phyloP scores from a whole-genome alignment of 371 early-diverging fungal species.

The Apophysomyces ossiformis region DNA sequence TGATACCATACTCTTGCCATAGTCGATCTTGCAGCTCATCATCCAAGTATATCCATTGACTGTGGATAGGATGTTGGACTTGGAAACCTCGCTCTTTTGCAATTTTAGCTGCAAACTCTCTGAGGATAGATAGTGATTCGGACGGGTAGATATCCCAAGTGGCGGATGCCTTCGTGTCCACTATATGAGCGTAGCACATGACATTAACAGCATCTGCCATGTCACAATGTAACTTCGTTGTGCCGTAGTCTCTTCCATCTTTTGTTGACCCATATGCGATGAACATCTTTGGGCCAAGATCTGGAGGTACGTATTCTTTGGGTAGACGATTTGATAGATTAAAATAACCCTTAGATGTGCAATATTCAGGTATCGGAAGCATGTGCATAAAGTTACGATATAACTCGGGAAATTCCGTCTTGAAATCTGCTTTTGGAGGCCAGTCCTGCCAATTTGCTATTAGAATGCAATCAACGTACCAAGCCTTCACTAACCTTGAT shows the following conservation, averaged over 20 bases:
- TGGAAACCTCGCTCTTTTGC: slow-evolving; percentile 6
- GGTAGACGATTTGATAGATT: slow-evolving; percentile 71
- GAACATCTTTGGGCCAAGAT: slow-evolving; percentile 80
- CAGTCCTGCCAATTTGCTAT: slow-evolving; percentile 57
- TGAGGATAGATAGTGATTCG: slow-evolving; percentile 43
- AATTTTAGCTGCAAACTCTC: slow-evolving; percentile 45
- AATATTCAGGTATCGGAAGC: slow-evolving; percentile 67
- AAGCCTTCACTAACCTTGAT: slow-evolving; percentile 35
- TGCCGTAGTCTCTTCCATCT: slow-evolving; percentile 49
- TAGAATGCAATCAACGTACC: not conserved
- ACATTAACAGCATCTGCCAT: slow-evolving; percentile 80
- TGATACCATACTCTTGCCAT: slow-evolving; percentile 38
- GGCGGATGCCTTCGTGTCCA: slow-evolving; percentile 41
- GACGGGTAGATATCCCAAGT: slow-evolving; percentile 75
- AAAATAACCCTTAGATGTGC: slow-evolving; percentile 53
- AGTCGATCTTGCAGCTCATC: slow-evolving; percentile 42
- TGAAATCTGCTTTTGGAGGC: slow-evolving; percentile 65
- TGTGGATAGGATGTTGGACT: slow-evolving; percentile 64
- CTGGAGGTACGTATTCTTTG: slow-evolving; percentile 56
- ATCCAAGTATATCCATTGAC: slow-evolving; percentile 65
- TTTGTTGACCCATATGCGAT: slow-evolving; percentile 63
- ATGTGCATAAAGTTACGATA: slow-evolving; percentile 57
- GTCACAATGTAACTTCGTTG: slow-evolving; percentile 74
- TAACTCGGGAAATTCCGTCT: slow-evolving; percentile 50
- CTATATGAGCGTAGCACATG: slow-evolving; percentile 55